Evolutionary conservation across 306 rosid genomes (phyloP), one percentile per base, ranked within the genome.

Genomic region (Crotalaria pallida): DNA sequence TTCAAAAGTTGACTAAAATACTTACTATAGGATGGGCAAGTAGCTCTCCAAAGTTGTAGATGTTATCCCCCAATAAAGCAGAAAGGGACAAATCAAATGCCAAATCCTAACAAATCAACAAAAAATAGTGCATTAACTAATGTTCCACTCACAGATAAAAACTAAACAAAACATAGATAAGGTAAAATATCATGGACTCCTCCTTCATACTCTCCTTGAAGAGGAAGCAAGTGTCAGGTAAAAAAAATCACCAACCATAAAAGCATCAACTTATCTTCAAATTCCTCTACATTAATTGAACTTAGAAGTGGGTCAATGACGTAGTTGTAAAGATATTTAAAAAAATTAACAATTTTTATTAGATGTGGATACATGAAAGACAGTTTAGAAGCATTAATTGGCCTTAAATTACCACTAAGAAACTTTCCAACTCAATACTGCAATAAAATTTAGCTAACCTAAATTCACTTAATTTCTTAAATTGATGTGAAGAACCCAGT

Each of bases 21-120:
- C 99, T 87, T 83, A 95, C 99, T 10, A 95, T 86, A 63, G 99
- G 99, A 77, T 95, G 99, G 48, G 96, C 99, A 58, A 95, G 97
- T 62, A 95, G 84, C 80, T 95, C 99, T 65, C 99, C 99, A 43
- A 95, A 95, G 84, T 95, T 95, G 93, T 95, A 91, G 75, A 95
- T 91, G 79, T 95, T 95, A 61, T 95, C 99, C 74, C 99, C 99
- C 69, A 91, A 80, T 12, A 95, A 89, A 4, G 99, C 99, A 77
- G 99, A 89, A 52, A 95, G 99, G 50, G 97, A 95, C 64, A 95
- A 78, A 83, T 95, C 99, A 82, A 91, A 95, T 5, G 97, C 96
- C 88, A 95, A 76, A 88, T 95, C 99, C 99, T 95, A 73, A 65
- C 53, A 80, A 29, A 68, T 57, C 0, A 71, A 34, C 7, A 16